Base-by-base conservation (phyloP, 176 grass and related monocot species). In the Juncus inflexus region DNA sequence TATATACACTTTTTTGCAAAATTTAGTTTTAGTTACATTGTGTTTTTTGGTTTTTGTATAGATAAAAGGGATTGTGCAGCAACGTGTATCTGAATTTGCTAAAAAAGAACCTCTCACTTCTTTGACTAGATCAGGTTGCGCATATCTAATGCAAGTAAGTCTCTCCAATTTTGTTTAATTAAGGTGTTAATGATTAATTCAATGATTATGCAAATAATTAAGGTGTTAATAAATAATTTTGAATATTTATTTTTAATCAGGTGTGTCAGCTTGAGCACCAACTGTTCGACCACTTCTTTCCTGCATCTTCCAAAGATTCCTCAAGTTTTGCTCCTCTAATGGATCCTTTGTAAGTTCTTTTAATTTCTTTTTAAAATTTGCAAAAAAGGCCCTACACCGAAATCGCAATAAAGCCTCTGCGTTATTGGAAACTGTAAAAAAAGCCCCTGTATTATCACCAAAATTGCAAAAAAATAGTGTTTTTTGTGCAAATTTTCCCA, bases 261-360 rank as follows among this genome's bases (percentile, higher is more conserved):
- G 85, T 90, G 78, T 99, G 88, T 69, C 88, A 99, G 77, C 78
- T 92, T 86, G 94, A 99, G 79, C 94, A 99, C 72, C 94, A 99
- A 60, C 88, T 99, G 59, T 97, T 99, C 86, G 94, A 86, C 62
- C 83, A 92, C 66, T 99, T 99, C 75, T 99, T 99, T 75, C 85
- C 87, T 49, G 76, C 83, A 80, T 92, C 94, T 63, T 83, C 88
- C 67, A 72, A 80, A 54, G 94, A 92, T 82, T 77, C 75, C 77
- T 86, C 88, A 62, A 92, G 75, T 78, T 86, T 99, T 61, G 70
- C 83, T 75, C 75, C 80, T 77, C 81, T 99, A 76, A 91, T 99
- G 85, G 83, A 92, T 50, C 94, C 94, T 41, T 67, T 99, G 94
- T 99, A 86, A 89, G 88, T 15, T 83, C 74, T 60, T 59, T 81